Base-by-base conservation (phyloP, 108 stramenopile genomes). In the Schizochytrium sp. region DNA sequence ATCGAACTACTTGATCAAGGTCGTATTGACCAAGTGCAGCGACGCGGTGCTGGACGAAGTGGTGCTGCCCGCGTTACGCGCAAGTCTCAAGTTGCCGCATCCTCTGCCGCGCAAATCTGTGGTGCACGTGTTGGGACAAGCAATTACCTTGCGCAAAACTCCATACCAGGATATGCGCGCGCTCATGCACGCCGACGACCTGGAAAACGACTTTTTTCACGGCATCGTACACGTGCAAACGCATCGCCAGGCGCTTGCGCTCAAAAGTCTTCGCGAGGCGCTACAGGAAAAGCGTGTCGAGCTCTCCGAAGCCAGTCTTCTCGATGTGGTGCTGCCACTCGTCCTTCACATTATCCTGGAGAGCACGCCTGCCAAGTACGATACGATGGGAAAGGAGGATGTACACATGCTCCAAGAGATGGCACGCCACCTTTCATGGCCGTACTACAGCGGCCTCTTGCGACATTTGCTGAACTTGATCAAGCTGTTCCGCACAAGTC, bases 221-320 rank as follows among this genome's bases (percentile, higher is more conserved):
- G 28, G 76, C 76, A 83, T 83, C 48, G 76, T 53, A 1, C 76
- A 83, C 51, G 76, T 83, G 76, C 76, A 83, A 23, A 53, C 76
- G 51, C 51, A 83, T 23, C 76, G 76, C 6, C 76, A 83, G 51
- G 76, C 4, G n/a, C 25, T 16, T 12, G 45, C 51, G 23, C 51
- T 83, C 23, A 83, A 83, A 3, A 45, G 1, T 53, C 4, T 83
- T 6, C 76, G 76, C 48, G 19, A n/a, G 76, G 25, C 19, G 0
- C 12, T 83, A 1, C 25, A 47, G 6, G 12, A 8, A 6, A 23
- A 53, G 25, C 12, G 6, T 14, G 1, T 83, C 23, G 48, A 53
- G 48, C 6, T 83, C 12, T 53, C 48, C 19, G 51, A 83, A 25
- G 76, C 10, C 19, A 83, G 48, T 23, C 45, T 83, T 18, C 16